Percentiles rank a stretch among this genome's conserved stretches.
Evolutionary conservation across 257 asterid species (phyloP).

Genomic region (Striga asiatica): DNA sequence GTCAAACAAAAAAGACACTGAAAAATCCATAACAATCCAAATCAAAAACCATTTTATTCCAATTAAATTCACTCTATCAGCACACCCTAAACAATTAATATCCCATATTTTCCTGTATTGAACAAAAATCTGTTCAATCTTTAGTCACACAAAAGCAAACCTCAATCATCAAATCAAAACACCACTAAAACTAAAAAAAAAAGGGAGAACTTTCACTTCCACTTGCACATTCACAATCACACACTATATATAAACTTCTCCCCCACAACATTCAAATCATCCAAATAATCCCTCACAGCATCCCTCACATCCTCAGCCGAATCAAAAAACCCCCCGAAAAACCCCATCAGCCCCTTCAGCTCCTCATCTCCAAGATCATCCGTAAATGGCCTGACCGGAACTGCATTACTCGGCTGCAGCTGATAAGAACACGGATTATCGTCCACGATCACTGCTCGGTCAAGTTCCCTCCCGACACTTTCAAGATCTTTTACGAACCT

Average conservation of each 20-base stretch:
- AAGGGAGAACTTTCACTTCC: no score
- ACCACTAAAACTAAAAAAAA: slow-evolving; percentile 3
- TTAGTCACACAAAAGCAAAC: no score
- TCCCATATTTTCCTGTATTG: no score
- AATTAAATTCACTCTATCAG: no score
- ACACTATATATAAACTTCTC: no score
- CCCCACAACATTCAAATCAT: slow-evolving; percentile 15
- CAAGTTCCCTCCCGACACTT: slow-evolving; percentile 65
- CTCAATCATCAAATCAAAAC: no score
- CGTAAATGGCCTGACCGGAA: slow-evolving; percentile 56
- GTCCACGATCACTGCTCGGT: slow-evolving; percentile 52
- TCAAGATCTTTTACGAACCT: slow-evolving; percentile 71
- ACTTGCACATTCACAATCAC: no score
- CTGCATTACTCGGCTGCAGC: slow-evolving; percentile 64
- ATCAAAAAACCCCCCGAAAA: slow-evolving; percentile 42
- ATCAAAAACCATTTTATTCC: no score
- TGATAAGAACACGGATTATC: slow-evolving; percentile 78
- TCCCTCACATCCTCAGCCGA: slow-evolving; percentile 58
- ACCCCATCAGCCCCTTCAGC: slow-evolving; percentile 43
- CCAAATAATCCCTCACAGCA: slow-evolving; percentile 34
- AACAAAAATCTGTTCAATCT: no score
- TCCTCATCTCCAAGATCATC: slow-evolving; percentile 66
- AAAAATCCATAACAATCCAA: no score
- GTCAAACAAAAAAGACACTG: no score
- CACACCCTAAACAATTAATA: no score